Base-by-base conservation (phyloP, 495 filamentous ascomycete genomes). In the Penicillium crystallinum region DNA sequence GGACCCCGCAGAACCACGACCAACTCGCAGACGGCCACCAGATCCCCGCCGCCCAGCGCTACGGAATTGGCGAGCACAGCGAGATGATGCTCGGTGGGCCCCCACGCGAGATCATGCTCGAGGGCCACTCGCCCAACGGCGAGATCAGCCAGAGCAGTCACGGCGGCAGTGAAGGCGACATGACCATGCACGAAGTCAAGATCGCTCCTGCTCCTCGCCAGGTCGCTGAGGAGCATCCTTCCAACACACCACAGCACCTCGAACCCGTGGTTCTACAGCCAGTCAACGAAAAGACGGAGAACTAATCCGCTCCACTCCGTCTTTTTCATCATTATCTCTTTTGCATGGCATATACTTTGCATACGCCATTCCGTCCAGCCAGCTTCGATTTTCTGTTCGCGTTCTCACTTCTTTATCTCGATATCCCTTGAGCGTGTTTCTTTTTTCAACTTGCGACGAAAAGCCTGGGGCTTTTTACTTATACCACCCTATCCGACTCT, bases 1-100 rank as follows among this genome's bases (percentile, higher is more conserved):
- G 93, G 93, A 96, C 90, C 4, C 92, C 93, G 0, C 87, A 89
- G 50, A 88, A 88, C 68, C 64, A 71, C 33, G 83, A 87, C 30
- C 85, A 85, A 56, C 77, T 76, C 14, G 63, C 70, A 30, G 79
- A 78, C 41, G 80, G 85, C 36, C 79, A 85, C 61, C 73, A 86
- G 54, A 81, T 87, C 53, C 77, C 84, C 1, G 77, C 83, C 46
- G 74, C 80, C 15, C 83, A 89, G 15, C 81, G 89, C 56, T 89
- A 95, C 71, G 91, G 91, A 39, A 95, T 95, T 58, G 73, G 75
- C 43, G 82, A 87, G 59, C 90, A 95, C 71, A 82, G 79, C 45
- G 76, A 86, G 54, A 86, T 90, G 83, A 81, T 82, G 70, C 60
- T 85, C 8, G 80, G 84, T 49, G 79, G 80, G 53, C 78, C 77